Percentiles rank a stretch among this genome's conserved stretches.
Conservation (phyloP, 2,329 filamentous ascomycete genomes). For the Xylaria sp. region DNA sequence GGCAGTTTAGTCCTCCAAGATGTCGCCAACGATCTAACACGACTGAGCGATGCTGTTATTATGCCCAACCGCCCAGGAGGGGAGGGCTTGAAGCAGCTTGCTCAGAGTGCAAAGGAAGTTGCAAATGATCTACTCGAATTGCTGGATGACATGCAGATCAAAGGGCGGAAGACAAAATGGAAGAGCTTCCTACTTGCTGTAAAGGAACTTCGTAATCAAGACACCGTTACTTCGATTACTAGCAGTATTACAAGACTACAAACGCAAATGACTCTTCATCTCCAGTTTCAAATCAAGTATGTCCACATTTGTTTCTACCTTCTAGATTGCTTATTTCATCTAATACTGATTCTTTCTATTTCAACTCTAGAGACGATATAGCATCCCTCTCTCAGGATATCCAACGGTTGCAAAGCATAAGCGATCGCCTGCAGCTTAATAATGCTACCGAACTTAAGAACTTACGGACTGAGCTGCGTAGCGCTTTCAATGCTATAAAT, state of each 20-base stretch:
- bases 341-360: not conserved
- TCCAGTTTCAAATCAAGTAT: slow-evolving; percentile 12
- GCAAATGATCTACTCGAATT: not conserved
- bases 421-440: not conserved
- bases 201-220: slow-evolving; percentile 12
- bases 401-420: not conserved
- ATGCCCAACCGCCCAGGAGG: not conserved
- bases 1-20: not conserved
- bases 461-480: slow-evolving; percentile 2
- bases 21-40: not conserved
- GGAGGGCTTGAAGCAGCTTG: not conserved
- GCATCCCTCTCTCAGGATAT: not conserved
- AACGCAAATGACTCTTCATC: not conserved
- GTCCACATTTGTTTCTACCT: not conserved
- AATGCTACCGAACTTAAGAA: not conserved
- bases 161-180: slow-evolving; percentile 2
- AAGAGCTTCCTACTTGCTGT: slow-evolving; percentile 5
- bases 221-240: not conserved
- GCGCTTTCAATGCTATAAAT: not conserved
- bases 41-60: not conserved
- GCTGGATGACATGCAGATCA: not conserved
- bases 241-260: not conserved
- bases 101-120: slow-evolving; percentile 5
- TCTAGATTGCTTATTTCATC: not conserved
- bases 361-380: not conserved